Percentiles rank a stretch among this genome's conserved stretches.
Conservation (phyloP, 495 filamentous ascomycete genomes). For the Podospora fimiseda region DNA sequence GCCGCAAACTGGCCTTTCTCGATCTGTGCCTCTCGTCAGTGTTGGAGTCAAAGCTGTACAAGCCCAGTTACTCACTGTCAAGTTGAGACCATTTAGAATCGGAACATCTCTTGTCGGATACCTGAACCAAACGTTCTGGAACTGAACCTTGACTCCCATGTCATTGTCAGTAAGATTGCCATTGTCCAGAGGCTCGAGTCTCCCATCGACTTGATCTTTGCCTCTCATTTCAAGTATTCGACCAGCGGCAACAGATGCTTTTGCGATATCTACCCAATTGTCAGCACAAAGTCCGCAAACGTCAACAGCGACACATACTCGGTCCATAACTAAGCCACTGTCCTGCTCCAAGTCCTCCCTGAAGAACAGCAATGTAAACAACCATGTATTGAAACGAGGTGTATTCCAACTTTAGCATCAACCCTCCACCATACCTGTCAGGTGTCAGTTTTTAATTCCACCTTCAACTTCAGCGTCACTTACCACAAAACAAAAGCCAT, state of each 20-base stretch:
- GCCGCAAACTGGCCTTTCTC: constrained; percentile 61
- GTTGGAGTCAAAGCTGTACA: too few species aligned
- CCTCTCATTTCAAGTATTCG: constrained; percentile 46
- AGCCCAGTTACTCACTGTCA: constrained; percentile 44
- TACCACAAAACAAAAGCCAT: constrained; percentile 57
- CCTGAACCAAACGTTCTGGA: constrained; percentile 53
- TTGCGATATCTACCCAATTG: constrained; percentile 43
- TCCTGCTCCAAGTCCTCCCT: constrained; percentile 38
- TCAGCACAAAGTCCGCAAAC: not conserved
- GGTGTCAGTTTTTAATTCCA: not conserved
- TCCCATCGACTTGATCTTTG: constrained; percentile 21
- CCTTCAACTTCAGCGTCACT: constrained; percentile 1
- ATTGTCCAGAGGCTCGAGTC: constrained; percentile 22
- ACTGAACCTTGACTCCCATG: constrained; percentile 47
- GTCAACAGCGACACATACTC: constrained; percentile 29
- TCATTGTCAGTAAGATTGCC: constrained; percentile 32
- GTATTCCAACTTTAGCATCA: constrained; percentile 38
- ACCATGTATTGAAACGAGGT: constrained; percentile 43
- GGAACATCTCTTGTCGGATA: constrained; percentile 51
- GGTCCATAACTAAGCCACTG: constrained; percentile 43
- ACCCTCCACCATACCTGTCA: constrained; percentile 36
- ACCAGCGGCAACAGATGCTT: constrained; percentile 50
- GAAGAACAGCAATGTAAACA: constrained; percentile 42
- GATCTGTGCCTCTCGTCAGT: constrained; percentile 33
- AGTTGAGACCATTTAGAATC: constrained; percentile 43